A percentile compares a stretch with the other conserved stretches of the same genome.
These are phyloP conservation scores for Cutaneotrichosporon arboriforme DNA, from an alignment of 1,284 basidiomycete genomes.

Conservation along the genomic window DNA sequence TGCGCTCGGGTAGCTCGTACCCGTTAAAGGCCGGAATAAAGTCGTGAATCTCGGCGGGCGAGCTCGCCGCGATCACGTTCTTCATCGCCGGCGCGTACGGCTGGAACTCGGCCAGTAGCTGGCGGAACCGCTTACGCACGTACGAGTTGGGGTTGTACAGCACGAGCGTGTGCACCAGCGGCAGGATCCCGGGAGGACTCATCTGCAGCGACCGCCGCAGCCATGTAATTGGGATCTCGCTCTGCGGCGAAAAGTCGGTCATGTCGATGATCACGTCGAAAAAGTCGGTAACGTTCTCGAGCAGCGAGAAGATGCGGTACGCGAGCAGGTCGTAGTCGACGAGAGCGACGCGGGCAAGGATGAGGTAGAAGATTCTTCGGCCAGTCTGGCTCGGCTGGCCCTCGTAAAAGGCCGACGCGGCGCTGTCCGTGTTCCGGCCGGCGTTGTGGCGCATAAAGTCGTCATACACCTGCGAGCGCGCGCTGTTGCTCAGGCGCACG, in stretches of 20 bases:
- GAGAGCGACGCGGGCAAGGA: conserved; percentile 67
- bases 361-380: conserved; percentile 49
- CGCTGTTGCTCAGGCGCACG: conserved; percentile 54
- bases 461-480: conserved; percentile 51
- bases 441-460: conserved; percentile 63
- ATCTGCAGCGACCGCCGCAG: conserved; percentile 72
- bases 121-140: conserved; percentile 66
- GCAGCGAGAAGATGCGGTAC: conserved; percentile 72
- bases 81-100: conserved; percentile 62
- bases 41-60: conserved; percentile 60
- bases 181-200: conserved; percentile 53
- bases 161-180: conserved; percentile 52
- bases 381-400: conserved; percentile 51
- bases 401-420: conserved; percentile 65
- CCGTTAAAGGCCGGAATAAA: conserved; percentile 54
- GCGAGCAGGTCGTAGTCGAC: conserved; percentile 80
- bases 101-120: conserved; percentile 54
- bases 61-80: conserved; percentile 54
- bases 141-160: conserved; percentile 74
- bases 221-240: conserved; percentile 76
- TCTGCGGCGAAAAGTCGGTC: conserved; percentile 68
- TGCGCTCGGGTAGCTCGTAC: conserved; percentile 49
- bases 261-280: conserved; percentile 78
- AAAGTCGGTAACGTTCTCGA: conserved; percentile 41
- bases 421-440: conserved; percentile 59